A percentile compares a stretch with the other conserved stretches of the same genome.
Conservation (phyloP, 306 rosid genomes). For the Vigna nakashimae region DNA sequence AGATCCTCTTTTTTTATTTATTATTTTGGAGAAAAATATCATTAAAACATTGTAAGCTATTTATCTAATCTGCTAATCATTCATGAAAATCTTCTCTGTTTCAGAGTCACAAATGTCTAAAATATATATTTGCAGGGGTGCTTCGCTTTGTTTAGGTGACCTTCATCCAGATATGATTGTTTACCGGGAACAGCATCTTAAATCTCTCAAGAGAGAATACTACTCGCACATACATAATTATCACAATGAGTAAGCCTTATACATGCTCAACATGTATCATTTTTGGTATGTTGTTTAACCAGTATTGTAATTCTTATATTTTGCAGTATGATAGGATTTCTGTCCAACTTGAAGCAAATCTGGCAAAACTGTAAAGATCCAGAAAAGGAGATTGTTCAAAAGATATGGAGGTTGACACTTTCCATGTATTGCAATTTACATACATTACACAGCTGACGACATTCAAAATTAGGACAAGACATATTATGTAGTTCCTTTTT, state of each 20-base stretch:
- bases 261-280: conserved; percentile 32
- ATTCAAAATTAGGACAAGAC: neutral
- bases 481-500: conserved; percentile 33
- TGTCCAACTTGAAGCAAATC: conserved; percentile 70
- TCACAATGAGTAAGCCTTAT: conserved; percentile 74
- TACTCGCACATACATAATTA: conserved; percentile 71
- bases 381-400: conserved; percentile 75
- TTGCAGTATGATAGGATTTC: conserved; percentile 83
- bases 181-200: conserved; percentile 59
- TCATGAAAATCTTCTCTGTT: conserved; percentile 33
- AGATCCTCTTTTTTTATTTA: conserved; percentile 6
- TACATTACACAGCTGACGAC: neutral
- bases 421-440: conserved; percentile 30
- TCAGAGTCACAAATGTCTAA: conserved; percentile 41
- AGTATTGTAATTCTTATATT: conserved; percentile 39
- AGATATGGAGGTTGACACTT: conserved; percentile 69
- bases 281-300: conserved; percentile 20
- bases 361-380: conserved; percentile 77
- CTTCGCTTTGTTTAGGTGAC: conserved; percentile 81
- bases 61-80: conserved; percentile 32
- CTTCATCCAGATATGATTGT: conserved; percentile 88
- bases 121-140: conserved; percentile 73
- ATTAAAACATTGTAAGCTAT: neutral
- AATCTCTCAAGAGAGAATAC: conserved; percentile 66
- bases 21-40: conserved; percentile 3